phyloP scores from a whole-genome alignment of 495 filamentous ascomycete species.

The Achaetomiella virescens region DNA sequence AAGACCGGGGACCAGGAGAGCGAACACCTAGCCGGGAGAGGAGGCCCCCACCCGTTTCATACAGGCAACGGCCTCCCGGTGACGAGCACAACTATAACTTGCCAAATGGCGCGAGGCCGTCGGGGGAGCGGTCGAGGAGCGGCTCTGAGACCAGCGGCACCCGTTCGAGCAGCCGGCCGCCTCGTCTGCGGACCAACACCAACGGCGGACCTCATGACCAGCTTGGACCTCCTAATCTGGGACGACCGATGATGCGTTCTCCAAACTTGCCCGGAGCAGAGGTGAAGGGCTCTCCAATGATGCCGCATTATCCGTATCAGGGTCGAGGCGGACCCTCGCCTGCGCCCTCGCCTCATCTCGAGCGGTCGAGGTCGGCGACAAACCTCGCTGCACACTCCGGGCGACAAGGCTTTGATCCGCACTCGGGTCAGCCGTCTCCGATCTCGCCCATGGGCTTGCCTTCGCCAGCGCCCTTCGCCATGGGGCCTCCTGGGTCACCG shows the following conservation, averaged over 20 bases:
- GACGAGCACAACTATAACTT: conserved; percentile 30
- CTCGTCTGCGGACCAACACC: conserved; percentile 29
- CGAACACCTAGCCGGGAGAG: conserved; percentile 42
- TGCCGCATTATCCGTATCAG: conserved; percentile 46
- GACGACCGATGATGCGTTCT: conserved; percentile 34
- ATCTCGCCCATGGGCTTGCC: conserved; percentile 33
- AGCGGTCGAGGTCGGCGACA: conserved; percentile 24
- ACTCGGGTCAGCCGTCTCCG: conserved; percentile 41
- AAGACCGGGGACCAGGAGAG: conserved; percentile 28
- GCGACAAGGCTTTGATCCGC: conserved; percentile 25
- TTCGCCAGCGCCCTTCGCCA: conserved; percentile 25
- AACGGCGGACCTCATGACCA: conserved; percentile 44
- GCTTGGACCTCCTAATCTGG: conserved; percentile 22
- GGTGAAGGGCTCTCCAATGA: conserved; percentile 38
- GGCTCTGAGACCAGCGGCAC: conserved; percentile 51
- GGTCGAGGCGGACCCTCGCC: conserved; percentile 26
- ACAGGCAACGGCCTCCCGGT: conserved; percentile 35
- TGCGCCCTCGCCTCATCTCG: conserved; percentile 22
- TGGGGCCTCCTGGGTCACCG: conserved; percentile 19
- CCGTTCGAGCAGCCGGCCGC: conserved; percentile 46
- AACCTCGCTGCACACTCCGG: conserved; percentile 30
- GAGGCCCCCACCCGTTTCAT: conserved; percentile 38
- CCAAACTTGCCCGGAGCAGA: conserved; percentile 40
- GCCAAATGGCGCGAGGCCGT: conserved; percentile 23
- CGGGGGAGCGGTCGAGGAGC: conserved; percentile 51